Evolutionary conservation across 2,329 filamentous ascomycete genomes (phyloP).

Genomic region (Celoporthe dispersa): DNA sequence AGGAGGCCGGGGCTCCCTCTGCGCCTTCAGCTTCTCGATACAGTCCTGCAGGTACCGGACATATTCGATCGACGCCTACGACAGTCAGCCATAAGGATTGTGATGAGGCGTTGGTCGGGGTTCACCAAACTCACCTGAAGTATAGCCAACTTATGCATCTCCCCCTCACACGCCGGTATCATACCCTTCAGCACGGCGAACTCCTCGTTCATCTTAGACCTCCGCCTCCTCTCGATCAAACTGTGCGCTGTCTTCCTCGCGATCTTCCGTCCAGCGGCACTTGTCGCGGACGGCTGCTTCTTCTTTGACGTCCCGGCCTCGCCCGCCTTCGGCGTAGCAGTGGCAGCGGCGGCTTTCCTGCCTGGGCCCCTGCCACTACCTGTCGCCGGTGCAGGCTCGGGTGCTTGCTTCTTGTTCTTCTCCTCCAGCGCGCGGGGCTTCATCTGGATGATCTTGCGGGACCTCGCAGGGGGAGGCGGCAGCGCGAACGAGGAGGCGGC

Average conservation of each 20-base stretch:
- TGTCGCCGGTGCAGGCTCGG: constrained; percentile 33
- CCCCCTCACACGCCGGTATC: constrained; percentile 93
- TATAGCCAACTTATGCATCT: constrained; percentile 98
- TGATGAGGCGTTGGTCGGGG: neutral
- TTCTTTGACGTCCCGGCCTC: constrained; percentile 56
- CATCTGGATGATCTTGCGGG: constrained; percentile 98
- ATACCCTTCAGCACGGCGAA: constrained; percentile 91
- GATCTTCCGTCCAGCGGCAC: constrained; percentile 89
- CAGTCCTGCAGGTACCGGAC: constrained; percentile 93
- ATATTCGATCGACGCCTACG: constrained; percentile 92
- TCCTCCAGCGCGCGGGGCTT: constrained; percentile 64
- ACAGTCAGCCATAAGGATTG: constrained; percentile 17
- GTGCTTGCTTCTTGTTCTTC: constrained; percentile 36
- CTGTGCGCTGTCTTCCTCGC: constrained; percentile 96
- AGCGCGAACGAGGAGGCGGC: constrained; percentile 69
- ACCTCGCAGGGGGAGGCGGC: constrained; percentile 88
- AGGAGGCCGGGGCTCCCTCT: constrained; percentile 43
- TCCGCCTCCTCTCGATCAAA: constrained; percentile 83
- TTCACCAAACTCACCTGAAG: constrained; percentile 69
- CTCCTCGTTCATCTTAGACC: constrained; percentile 99
- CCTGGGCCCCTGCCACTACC: constrained; percentile 32
- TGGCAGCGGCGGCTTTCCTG: constrained; percentile 12
- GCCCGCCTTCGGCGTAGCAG: constrained; percentile 39
- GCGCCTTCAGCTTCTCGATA: constrained; percentile 75
- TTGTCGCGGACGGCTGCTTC: constrained; percentile 76